These are phyloP conservation scores for Exophiala mesophila DNA, from an alignment of 2,329 filamentous ascomycete genomes.

Conservation along the genomic window DNA sequence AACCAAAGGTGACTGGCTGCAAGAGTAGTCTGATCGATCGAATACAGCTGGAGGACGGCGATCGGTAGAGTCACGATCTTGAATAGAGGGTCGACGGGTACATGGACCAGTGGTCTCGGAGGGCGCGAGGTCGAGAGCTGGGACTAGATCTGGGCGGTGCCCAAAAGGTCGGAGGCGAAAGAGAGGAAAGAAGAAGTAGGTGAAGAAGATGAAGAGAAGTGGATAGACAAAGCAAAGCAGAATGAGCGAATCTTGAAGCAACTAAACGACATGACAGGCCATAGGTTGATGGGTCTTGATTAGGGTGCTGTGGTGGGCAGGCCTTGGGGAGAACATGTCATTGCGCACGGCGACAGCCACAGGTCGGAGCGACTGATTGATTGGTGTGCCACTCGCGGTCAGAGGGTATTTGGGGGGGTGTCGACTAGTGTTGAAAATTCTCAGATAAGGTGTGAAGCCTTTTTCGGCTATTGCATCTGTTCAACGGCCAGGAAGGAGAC, in stretches of 20 bases:
- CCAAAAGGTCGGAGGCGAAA: neutral
- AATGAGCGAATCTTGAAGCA: neutral
- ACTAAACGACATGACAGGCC: neutral
- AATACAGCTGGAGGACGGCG: neutral
- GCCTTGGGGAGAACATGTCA: neutral
- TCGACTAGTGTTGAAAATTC: neutral
- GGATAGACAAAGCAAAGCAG: too few relatives aligned
- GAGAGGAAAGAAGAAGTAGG: neutral
- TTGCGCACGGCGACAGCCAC: neutral
- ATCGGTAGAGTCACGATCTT: neutral
- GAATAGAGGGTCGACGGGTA: too few relatives aligned
- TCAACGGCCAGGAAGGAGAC: too few relatives aligned
- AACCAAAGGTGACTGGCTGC: neutral
- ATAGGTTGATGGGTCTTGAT: neutral
- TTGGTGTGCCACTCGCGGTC: constrained; percentile 10
- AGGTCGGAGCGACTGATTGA: constrained; percentile 15
- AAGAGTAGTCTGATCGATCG: too few relatives aligned
- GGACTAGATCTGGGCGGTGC: too few relatives aligned
- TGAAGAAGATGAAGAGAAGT: neutral
- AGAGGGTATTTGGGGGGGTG: too few relatives aligned
- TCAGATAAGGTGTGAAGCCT: neutral
- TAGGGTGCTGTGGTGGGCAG: neutral
- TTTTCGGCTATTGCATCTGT: constrained; percentile 4
- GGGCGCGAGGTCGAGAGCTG: too few relatives aligned
- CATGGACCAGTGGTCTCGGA: too few relatives aligned